Percentiles rank a stretch among this genome's conserved stretches.
Conservation (phyloP, 352 stramenopile genomes). For the Globisporangium polare region DNA sequence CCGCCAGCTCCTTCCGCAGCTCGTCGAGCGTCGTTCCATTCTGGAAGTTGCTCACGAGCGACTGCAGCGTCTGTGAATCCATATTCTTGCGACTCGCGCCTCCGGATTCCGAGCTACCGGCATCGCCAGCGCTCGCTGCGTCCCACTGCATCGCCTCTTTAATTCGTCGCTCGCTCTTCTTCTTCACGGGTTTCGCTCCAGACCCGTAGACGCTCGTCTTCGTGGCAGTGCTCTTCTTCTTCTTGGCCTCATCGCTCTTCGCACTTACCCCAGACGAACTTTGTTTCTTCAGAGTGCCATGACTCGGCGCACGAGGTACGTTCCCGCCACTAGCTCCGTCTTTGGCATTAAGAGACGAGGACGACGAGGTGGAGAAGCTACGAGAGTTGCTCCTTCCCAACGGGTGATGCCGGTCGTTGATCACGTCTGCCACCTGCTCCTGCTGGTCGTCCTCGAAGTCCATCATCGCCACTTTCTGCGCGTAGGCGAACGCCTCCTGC, state of each 20-base stretch:
- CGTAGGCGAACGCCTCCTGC: constrained; percentile 77
- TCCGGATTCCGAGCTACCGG: constrained; percentile 12
- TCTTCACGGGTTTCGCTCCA: constrained; percentile 40
- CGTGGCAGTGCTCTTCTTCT: constrained; percentile 19
- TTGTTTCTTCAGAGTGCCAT: constrained; percentile 13
- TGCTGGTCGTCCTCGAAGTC: constrained; percentile 38
- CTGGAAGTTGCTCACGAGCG: constrained; percentile 69
- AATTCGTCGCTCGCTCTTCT: constrained; percentile 19
- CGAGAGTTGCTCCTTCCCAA: constrained; percentile 8
- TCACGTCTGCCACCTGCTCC: constrained; percentile 11
- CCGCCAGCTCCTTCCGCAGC: constrained; percentile 55
- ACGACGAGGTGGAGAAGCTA: constrained; percentile 3
- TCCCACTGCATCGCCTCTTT: constrained; percentile 24
- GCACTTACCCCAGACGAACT: constrained; percentile 2
- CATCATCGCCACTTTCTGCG: constrained; percentile 46
- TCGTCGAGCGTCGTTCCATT: constrained; percentile 61
- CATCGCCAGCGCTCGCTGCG: constrained; percentile 7
- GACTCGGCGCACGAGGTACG: not conserved
- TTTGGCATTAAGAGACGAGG: constrained; percentile 4
- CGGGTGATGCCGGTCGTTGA: constrained; percentile 11
- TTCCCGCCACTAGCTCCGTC: not conserved
- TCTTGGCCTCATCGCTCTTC: constrained; percentile 26
- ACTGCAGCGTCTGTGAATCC: constrained; percentile 59
- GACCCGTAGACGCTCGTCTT: constrained; percentile 31
- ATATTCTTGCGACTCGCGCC: constrained; percentile 29